Evolutionary conservation across 2,329 filamentous ascomycete species (phyloP), one percentile per base, ranked within the genome.

Genomic region (Balansia obtecta): DNA sequence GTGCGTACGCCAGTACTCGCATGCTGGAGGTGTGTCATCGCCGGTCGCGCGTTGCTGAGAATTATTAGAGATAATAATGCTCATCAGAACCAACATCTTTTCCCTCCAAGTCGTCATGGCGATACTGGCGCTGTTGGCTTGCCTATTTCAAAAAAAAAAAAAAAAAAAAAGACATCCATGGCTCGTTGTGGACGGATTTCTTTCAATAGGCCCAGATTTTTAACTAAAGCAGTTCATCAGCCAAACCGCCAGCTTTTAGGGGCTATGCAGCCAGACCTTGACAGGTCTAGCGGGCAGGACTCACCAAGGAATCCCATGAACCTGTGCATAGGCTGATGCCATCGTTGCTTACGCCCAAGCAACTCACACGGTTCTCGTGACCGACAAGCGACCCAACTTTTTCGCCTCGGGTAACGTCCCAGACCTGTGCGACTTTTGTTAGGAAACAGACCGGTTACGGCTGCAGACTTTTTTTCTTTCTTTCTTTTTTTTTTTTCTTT

Each of bases 291-390:
- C 3, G 8, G 34, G 15, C 20, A 22, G 16, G 50, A 79, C 88
- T 74, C 80, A 97, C 93, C 77, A 95, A 79, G 63, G 93, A 96
- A 74, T 98, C 93, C 93, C 93, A 98, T 60, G 93, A 98, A 69
- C 93, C 93, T 64, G 93, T 98, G 80, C 93, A 97, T 74, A 98
- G 77, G 75, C 91, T 97, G 74, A 97, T 95, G 56, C 91, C 93
- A 66, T 98, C 93, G 69, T 97, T 97, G 77, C 91, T 97, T 61
- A 98, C 93, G 58, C 93, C 93, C 65, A 98, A 75, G 71, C 93
- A 98, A 80, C 91, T 97, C 67, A 98, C 93, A 59, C 93, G 86
- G 76, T 98, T 98, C 72, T 97, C 91, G 70, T 98, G 93, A 61
- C 93, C 93, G 63, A 94, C 91, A 53, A 98, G 78, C 50, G 90